These are phyloP conservation scores for Diplodia scrobiculata DNA, from an alignment of 2,329 filamentous ascomycete species.

Conservation along the genomic window DNA sequence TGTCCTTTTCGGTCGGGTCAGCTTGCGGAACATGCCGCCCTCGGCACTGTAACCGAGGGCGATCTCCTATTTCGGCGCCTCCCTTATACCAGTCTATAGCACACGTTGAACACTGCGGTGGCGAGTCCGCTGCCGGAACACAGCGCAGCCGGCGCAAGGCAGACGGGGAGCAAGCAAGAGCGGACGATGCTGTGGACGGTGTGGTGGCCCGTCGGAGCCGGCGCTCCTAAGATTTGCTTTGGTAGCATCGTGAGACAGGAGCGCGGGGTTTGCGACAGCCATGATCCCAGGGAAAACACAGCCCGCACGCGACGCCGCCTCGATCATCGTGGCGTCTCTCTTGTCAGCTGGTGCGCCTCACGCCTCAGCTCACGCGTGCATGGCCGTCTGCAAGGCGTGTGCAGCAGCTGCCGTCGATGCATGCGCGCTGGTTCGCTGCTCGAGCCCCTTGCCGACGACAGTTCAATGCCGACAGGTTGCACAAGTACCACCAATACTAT, in stretches of 20 bases:
- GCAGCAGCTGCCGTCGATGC: neutral
- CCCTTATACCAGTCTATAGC: slow-evolving; percentile 10
- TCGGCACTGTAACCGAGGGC: neutral
- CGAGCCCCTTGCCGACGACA: slow-evolving; percentile 1
- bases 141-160: neutral
- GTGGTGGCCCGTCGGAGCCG: slow-evolving; percentile 9
- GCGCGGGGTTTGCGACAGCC: slow-evolving; percentile 22
- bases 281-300: slow-evolving; percentile 16
- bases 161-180: neutral
- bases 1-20: neutral
- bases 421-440: neutral
- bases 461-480: slow-evolving; percentile 8
- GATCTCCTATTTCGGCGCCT: neutral
- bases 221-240: neutral
- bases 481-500: slow-evolving; percentile 8
- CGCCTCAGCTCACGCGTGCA: slow-evolving; percentile 21
- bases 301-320: slow-evolving; percentile 3
- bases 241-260: slow-evolving; percentile 26
- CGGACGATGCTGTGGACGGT: slow-evolving; percentile 2
- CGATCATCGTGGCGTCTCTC: slow-evolving; percentile 15
- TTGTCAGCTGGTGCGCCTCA: slow-evolving; percentile 9
- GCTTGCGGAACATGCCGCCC: slow-evolving; percentile 1
- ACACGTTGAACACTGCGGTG: neutral
- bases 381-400: slow-evolving; percentile 7
- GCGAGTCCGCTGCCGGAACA: neutral